Evolutionary conservation across 2,329 filamentous ascomycete genomes (phyloP).

Genomic region (Fusarium tanahbumbuense): DNA sequence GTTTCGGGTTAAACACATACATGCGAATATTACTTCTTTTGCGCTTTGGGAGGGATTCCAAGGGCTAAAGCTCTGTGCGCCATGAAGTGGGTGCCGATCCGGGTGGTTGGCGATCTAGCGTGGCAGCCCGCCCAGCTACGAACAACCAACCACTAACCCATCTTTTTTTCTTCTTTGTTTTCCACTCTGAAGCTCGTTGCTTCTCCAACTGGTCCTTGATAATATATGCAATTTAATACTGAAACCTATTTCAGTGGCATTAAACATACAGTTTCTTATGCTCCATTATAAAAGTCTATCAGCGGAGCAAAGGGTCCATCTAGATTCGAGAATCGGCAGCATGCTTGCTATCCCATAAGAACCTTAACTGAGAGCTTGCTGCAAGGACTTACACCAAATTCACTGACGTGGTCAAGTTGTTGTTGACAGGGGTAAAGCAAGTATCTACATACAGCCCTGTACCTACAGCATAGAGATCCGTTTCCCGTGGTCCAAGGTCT

Average conservation of each 20-base stretch:
- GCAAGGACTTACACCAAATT: conserved; percentile 27
- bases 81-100: conserved; percentile 26
- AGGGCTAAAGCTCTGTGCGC: conserved; percentile 19
- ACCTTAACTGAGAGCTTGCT: conserved; percentile 17
- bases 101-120: conserved; percentile 41
- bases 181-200: neutral
- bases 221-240: conserved; percentile 3
- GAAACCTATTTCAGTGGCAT: conserved; percentile 1
- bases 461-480: neutral
- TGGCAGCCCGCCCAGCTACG: conserved; percentile 27
- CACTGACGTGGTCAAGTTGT: conserved; percentile 29
- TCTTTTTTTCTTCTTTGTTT: conserved; percentile 12
- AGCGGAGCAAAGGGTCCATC: neutral
- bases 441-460: neutral
- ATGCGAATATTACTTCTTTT: conserved; percentile 19
- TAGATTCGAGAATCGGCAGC: neutral
- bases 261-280: neutral
- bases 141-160: conserved; percentile 16
- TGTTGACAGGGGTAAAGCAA: conserved; percentile 24
- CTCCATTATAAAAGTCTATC: neutral
- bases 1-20: conserved; percentile 17
- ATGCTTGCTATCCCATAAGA: conserved; percentile 4
- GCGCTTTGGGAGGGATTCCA: neutral
- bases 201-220: conserved; percentile 23
- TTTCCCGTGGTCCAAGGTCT: conserved; percentile 22